Evolutionary conservation across 306 rosid genomes (phyloP).

Genomic region (Glycine latifolia): DNA sequence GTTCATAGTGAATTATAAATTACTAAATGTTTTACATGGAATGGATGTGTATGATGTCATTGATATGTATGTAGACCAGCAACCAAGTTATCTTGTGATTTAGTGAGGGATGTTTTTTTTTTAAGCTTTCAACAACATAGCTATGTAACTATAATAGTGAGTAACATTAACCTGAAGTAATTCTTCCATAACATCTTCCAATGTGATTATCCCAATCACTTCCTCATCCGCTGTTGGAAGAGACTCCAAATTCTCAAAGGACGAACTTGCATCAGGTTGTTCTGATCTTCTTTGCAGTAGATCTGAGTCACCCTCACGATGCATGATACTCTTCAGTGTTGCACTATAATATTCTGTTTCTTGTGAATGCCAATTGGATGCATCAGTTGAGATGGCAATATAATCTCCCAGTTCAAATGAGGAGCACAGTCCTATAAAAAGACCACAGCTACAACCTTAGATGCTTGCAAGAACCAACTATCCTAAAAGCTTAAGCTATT

Average conservation of each 20-base stretch:
- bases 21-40: not conserved
- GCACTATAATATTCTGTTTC: constrained; percentile 54
- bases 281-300: constrained; percentile 34
- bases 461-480: not conserved
- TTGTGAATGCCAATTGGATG: constrained; percentile 42
- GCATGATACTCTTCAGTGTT: constrained; percentile 48
- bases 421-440: constrained; percentile 37
- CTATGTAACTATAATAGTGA: not conserved
- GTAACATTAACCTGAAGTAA: constrained; percentile 66
- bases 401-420: constrained; percentile 39
- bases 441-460: not conserved
- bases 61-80: not conserved
- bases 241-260: constrained; percentile 47
- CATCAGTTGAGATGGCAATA: constrained; percentile 46
- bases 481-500: not conserved
- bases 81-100: not conserved
- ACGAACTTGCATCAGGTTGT: constrained; percentile 40
- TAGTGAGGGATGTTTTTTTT: not conserved
- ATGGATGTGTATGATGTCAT: not conserved
- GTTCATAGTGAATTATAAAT: not conserved
- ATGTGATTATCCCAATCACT: constrained; percentile 73
- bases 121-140: not conserved
- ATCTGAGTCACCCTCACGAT: constrained; percentile 42
- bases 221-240: constrained; percentile 49
- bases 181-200: constrained; percentile 89